A percentile compares a stretch with the other conserved stretches of the same genome.
phyloP scores from a whole-genome alignment of 768 basidiomycete genomes.

The Tricholoma furcatifolium region DNA sequence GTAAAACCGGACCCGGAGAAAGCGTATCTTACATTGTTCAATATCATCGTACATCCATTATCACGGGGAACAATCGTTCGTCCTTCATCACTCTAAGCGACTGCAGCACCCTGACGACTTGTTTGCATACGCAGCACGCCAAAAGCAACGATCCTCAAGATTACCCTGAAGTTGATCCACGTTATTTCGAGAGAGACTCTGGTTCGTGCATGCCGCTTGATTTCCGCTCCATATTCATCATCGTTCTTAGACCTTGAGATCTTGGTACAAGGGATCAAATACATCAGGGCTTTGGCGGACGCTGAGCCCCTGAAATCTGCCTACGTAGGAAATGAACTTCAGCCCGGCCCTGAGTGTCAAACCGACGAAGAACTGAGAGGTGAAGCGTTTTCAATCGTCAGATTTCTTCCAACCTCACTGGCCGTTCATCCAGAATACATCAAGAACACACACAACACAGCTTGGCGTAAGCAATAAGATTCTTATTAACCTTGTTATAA shows the following conservation, averaged over 20 bases:
- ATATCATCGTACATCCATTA: conserved; percentile 40
- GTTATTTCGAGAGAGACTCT: conserved; percentile 39
- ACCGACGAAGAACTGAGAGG: conserved; percentile 36
- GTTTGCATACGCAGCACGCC: conserved; percentile 24
- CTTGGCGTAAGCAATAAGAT: conserved; percentile 10
- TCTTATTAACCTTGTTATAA: neutral
- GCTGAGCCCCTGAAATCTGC: conserved; percentile 20
- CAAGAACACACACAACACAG: conserved; percentile 2
- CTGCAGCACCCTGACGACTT: neutral
- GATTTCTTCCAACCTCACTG: neutral
- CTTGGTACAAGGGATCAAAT: conserved; percentile 18
- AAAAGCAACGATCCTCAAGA: conserved; percentile 30
- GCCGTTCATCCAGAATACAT: conserved; percentile 18
- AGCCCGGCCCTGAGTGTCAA: conserved; percentile 29
- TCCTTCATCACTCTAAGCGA: conserved; percentile 1
- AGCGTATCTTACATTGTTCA: conserved; percentile 38
- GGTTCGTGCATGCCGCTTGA: conserved; percentile 23
- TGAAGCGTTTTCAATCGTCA: neutral
- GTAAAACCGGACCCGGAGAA: conserved; percentile 38
- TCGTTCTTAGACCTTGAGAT: conserved; percentile 12
- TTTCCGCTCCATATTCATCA: neutral
- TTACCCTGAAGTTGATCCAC: conserved; percentile 39
- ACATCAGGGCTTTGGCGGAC: conserved; percentile 15
- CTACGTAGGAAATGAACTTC: conserved; percentile 9
- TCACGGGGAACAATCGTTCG: conserved; percentile 50